Evolutionary conservation across 2,329 filamentous ascomycete species (phyloP), one percentile per base, ranked within the genome.

Genomic region (Stagonosporopsis cucurbitacearum): DNA sequence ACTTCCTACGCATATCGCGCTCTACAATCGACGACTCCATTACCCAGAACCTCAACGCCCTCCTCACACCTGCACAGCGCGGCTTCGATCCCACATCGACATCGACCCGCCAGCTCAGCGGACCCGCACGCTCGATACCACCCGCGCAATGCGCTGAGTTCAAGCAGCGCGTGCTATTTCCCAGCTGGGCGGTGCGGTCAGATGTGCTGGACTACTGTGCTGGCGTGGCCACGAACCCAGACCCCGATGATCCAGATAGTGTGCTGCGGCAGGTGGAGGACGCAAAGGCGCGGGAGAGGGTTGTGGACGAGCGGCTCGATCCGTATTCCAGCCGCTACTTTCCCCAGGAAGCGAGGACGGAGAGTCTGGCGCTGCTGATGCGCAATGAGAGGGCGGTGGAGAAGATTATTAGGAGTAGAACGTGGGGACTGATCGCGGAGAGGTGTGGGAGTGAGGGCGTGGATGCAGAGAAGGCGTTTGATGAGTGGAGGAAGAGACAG

Each of bases 1-100:
- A 96, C 75, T 99, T 99, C 75, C 84, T 99, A 20, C 90, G 92
- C 35, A 77, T 95, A 63, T 97, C 94, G 9, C 87, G 95, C 61
- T 83, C 86, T 48, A 86, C 90, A 43, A 88, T 97, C 69, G 95
- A 99, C 77, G 95, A 99, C 77, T 92, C 90, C 40, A 98, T 99
- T 70, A 87, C 87, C 0, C 93, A 96, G 71, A 94, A 96, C 69
- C 86, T 99, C 58, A 98, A 98, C 79, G 91, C 92, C 1, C 84
- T 98, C 33, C 79, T 91, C 40, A 93, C 89, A 0, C 94, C 94
- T 0, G 83, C 90, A 12, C 80, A 81, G 40, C 77, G 78, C 35
- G 86, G 87, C 15, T 98, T 96, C 77, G 89, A 96, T 71, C 90
- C 94, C 1, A 79, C 83, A 0, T 93, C 91, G 1, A 96, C 92